Evolutionary conservation across 345 rosid species (phyloP).

Genomic region (sweet orange (Citrus sinensis)): DVS_A1.0 CM039165.1:30537001-30537500

Average conservation of each 20-base stretch:
- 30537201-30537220: not conserved
- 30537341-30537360: no score
- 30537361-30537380: not conserved
- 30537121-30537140: not conserved
- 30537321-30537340: not conserved
- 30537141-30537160: not conserved
- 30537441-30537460: not conserved
- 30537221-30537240: not conserved
- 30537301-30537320: not conserved
- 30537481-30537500: no score
- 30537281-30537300: not conserved
- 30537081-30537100: not conserved
- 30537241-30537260: not conserved
- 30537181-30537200: not conserved
- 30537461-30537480: slow-evolving; percentile 4
- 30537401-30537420: not conserved
- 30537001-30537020: no score
- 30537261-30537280: not conserved
- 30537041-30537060: not conserved
- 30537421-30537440: not conserved
- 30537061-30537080: not conserved
- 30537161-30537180: not conserved
- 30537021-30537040: no score
- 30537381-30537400: not conserved
- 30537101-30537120: not conserved